Evolutionary conservation across 1,284 basidiomycete genomes (phyloP).

Genomic region (Sporisorium graminicola): DNA sequence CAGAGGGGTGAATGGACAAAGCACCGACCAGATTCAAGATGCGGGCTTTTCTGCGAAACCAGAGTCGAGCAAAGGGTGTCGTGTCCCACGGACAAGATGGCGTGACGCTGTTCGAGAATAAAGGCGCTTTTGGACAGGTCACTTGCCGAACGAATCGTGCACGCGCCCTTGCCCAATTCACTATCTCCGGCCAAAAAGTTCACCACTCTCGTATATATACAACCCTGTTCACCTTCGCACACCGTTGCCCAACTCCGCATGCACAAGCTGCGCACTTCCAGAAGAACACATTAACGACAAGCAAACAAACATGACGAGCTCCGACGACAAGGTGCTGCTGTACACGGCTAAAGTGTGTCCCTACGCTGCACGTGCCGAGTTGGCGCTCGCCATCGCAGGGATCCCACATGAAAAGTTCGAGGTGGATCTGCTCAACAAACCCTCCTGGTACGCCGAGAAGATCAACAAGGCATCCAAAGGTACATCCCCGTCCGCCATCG

Average conservation of each 20-base stretch:
- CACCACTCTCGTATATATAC: neutral
- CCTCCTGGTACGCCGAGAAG: conserved; percentile 22
- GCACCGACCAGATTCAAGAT: too few species aligned
- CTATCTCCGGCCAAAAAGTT: neutral
- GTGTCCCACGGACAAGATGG: conserved; percentile 4
- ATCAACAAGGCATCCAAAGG: conserved; percentile 36
- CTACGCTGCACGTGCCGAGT: conserved; percentile 30
- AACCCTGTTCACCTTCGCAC: too few species aligned
- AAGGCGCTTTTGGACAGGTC: conserved; percentile 2
- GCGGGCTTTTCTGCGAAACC: too few species aligned
- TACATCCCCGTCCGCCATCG: neutral
- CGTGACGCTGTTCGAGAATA: neutral
- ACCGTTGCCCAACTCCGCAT: neutral
- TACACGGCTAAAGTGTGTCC: conserved; percentile 44
- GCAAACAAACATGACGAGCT: neutral
- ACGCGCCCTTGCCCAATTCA: neutral
- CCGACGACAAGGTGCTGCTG: conserved; percentile 8
- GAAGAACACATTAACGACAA: too few species aligned
- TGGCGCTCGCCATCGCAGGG: conserved; percentile 18
- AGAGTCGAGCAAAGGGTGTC: too few species aligned
- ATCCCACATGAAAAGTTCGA: conserved; percentile 22
- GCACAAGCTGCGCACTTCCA: too few species aligned
- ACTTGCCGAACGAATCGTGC: too few species aligned
- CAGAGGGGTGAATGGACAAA: too few species aligned
- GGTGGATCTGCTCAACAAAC: conserved; percentile 36